Base-by-base conservation (phyloP, 306 rosid genomes). In the Myrica gale region DNA sequence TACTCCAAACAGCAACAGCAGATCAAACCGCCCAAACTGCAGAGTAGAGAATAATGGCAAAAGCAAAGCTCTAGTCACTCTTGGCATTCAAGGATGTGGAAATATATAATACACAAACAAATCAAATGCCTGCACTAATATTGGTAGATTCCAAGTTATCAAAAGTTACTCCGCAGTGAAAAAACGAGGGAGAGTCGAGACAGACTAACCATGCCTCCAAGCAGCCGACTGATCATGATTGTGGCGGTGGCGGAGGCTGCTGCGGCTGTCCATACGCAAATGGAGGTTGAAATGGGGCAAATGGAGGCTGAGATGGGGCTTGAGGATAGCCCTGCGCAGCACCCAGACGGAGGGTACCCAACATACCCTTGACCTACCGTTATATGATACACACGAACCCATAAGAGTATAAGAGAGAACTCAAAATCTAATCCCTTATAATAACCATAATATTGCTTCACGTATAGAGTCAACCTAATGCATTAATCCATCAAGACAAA, bases 201-300 rank as follows among this genome's bases (percentile, higher is more conserved):
- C 32, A 57, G 20, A 65, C 68, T n/a, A 12, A 83, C 87, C 84
- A 83, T 61, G 76, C 76, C 7, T 39, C 53, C 17, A 83, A 26
- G 50, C 15, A 72, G 21, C 83, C 79, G 6, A 15, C 1, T 0
- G 55, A 12, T 7, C 7, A 9, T 20, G 0, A 9, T 0, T 80
- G 68, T 20, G 78, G 17, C 39, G 15, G 15, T 4, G 63, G 5
- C 65, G 21, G 65, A 58, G 39, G 37, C 37, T 32, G 37, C 3
- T 32, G 37, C 37, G 37, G 37, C 37, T 32, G 37, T 32, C 3
- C 5, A 39, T 58, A 58, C 21, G 23, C 69, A 19, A 78, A 19
- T 75, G 79, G 86, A 55, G 83, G 81, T 12, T 58, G 65, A 9
- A 41, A 39, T 21, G 13, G 65, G 39, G 53, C 11, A 48, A 6